Evolutionary conservation across 257 asterid species (phyloP).

Genomic region (Echites panduratus): DNA sequence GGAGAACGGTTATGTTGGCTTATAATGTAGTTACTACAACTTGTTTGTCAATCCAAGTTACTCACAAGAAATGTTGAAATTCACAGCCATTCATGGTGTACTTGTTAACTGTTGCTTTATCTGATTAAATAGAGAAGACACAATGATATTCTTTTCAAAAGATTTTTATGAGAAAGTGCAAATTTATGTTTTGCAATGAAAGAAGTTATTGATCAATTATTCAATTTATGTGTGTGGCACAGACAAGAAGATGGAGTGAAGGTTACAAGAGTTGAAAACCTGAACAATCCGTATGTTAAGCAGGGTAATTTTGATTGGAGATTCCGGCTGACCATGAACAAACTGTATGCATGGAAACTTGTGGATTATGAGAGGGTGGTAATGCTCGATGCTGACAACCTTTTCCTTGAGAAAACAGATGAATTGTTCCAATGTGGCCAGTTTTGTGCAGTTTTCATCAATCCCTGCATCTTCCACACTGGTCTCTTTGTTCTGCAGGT

Average conservation of each 20-base stretch:
- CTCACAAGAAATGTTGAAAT: background rate
- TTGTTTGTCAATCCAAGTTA: background rate
- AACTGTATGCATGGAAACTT: conserved; percentile 87
- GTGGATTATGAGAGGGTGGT: conserved; percentile 71
- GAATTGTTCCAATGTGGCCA: conserved; percentile 88
- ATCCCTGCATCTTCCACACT: conserved; percentile 94
- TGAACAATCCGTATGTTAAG: conserved; percentile 56
- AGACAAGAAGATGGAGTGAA: conserved; percentile 72
- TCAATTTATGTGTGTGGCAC: conserved; percentile 22
- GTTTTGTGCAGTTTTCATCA: conserved; percentile 87
- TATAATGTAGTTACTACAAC: background rate
- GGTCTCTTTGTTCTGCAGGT: conserved; percentile 95
- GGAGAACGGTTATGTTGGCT: background rate
- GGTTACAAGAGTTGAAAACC: conserved; percentile 63
- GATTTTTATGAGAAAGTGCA: background rate
- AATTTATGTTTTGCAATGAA: background rate
- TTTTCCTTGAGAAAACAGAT: conserved; percentile 65
- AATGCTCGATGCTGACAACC: conserved; percentile 93
- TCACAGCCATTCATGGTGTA: background rate
- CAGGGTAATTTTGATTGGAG: conserved; percentile 49
- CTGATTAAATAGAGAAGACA: background rate
- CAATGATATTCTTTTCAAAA: background rate
- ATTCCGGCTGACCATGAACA: conserved; percentile 73
- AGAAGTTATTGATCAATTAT: background rate
- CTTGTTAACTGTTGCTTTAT: background rate